Evolutionary conservation across 148 eudicot species (phyloP).

Genomic region (Rhododendron ferrugineum): DNA sequence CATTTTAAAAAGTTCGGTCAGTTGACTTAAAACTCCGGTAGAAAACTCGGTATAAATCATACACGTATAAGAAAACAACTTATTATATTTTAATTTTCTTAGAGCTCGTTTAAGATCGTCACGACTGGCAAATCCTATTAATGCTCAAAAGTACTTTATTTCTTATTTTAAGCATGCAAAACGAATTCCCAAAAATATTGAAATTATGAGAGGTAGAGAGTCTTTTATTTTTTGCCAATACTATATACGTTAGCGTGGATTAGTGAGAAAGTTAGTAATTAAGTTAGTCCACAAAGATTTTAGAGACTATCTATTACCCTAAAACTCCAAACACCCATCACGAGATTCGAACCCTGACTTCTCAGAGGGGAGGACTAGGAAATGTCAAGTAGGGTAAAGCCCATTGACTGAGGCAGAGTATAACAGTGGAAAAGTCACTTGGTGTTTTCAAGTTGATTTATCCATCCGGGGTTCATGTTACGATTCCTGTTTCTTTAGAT

Average conservation of each 20-base stretch:
- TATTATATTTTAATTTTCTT: neutral
- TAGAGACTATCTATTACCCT: no score
- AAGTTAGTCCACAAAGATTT: no score
- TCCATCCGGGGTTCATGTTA: neutral
- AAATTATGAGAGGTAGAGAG: neutral
- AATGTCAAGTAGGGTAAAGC: no score
- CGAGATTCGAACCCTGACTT: no score
- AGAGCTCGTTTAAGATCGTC: neutral
- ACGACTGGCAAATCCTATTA: neutral
- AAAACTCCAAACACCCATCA: no score
- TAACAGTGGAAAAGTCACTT: neutral
- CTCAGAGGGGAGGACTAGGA: accelerated
- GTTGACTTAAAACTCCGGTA: neutral
- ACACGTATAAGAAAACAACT: neutral
- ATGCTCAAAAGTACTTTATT: neutral
- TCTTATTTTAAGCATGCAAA: neutral
- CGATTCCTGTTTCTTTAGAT: neutral
- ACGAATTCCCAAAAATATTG: neutral
- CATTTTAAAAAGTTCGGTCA: neutral
- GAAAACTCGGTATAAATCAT: neutral
- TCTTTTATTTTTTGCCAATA: no score
- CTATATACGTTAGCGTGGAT: no score
- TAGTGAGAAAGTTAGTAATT: no score
- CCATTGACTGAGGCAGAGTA: neutral
- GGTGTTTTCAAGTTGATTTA: neutral